Base-by-base conservation (phyloP, 2,329 filamentous ascomycete genomes). In the Fusarium redolens region DNA sequence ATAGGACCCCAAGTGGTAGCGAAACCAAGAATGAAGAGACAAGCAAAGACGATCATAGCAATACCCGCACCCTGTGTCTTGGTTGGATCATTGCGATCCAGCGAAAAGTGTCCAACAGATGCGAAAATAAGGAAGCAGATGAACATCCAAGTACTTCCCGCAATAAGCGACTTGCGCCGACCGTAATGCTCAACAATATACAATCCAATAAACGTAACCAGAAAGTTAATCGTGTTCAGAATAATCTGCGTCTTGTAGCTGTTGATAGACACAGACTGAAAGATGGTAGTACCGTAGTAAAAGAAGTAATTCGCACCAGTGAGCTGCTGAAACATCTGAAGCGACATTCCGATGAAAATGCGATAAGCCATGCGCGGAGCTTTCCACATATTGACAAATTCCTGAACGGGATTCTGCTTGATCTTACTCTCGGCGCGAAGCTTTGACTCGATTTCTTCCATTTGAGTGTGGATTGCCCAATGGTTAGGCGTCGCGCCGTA, bases 241-340 rank as follows among this genome's bases (percentile, higher is more conserved):
- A 92, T 92, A 73, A 92, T 91, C 70, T 91, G 89, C 1, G 90
- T 92, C 57, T 91, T 85, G 77, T 90, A 93, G 31, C 88, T 89
- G 81, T 91, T 87, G 66, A 86, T 86, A 5, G 79, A 78, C 12
- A 86, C 85, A 0, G 84, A 85, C 10, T 57, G 69, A 68, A 86
- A 86, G 69, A 86, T 84, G n/a, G 84, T 86, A 30, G 88, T 90
- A 9, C 86, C 87, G 61, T 91, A 92, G 79, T 89, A 89, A 78
- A 92, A 91, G 83, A 90, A 91, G 80, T 89, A 92, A 75, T 92
- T 92, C 35, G 89, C 90, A 45, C 91, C 90, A 0, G 89, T 92
- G 0, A 93, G 84, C 75, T 93, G 92, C 79, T 93, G 91, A 38
- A 92, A 87, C 77, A 89, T 88, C 79, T 92, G 90, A 3, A 93